A percentile compares a stretch with the other conserved stretches of the same genome.
Evolutionary conservation across 768 basidiomycete species (phyloP).

Genomic region (Pleurotus tuber-regium): DNA sequence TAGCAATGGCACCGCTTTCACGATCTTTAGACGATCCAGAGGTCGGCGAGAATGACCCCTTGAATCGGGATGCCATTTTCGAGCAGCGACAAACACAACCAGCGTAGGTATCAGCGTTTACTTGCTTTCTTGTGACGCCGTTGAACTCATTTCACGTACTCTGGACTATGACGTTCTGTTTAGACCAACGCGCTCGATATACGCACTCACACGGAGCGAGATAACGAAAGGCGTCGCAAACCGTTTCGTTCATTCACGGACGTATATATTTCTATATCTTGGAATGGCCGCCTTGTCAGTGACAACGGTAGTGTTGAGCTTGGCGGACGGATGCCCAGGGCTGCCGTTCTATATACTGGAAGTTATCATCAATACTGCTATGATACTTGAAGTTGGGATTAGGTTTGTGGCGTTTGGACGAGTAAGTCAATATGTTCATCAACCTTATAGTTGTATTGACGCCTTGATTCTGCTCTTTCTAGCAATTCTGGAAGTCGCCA

Average conservation of each 20-base stretch:
- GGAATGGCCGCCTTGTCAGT: constrained; percentile 85
- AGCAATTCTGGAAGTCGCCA: constrained; percentile 98
- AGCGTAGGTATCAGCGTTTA: constrained; percentile 11
- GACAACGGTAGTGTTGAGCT: constrained; percentile 80
- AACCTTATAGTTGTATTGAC: too few species aligned
- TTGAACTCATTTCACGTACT: neutral
- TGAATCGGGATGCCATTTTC: constrained; percentile 28
- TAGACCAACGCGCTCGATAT: constrained; percentile 78
- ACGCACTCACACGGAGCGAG: constrained; percentile 79
- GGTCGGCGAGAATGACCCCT: constrained; percentile 31
- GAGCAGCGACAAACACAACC: neutral
- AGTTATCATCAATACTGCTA: constrained; percentile 81
- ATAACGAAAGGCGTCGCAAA: constrained; percentile 85
- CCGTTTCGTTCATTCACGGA: constrained; percentile 83
- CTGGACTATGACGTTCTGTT: neutral
- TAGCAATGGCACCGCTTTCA: constrained; percentile 35
- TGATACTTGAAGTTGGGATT: constrained; percentile 93
- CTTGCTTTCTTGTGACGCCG: neutral
- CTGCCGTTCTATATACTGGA: constrained; percentile 88
- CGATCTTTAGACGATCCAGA: constrained; percentile 32
- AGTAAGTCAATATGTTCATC: too few species aligned
- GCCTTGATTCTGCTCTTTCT: too few species aligned
- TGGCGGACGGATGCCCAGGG: constrained; percentile 83
- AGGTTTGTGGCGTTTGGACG: constrained; percentile 91
- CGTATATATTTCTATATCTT: constrained; percentile 87